Evolutionary conservation across 208 protist species (phyloP), one percentile per base, ranked within the genome.

Genomic region (Porcisia hertigi): DNA sequence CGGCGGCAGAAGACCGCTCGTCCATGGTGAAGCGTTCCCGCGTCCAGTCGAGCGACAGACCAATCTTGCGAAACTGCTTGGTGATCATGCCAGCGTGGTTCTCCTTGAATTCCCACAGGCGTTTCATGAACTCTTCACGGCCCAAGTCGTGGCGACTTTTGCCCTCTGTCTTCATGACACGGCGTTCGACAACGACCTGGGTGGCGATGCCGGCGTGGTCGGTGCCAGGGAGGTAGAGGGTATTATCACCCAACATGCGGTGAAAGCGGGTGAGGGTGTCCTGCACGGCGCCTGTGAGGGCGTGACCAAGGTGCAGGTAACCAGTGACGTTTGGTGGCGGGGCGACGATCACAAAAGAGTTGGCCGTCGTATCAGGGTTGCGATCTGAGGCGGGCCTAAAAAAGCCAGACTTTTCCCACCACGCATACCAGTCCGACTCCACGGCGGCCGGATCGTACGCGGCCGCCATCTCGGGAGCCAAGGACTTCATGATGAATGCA

Each of bases 321-420:
- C 99, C 99, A 8, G 99, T 99, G 41, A 99, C 99, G 83, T 99
- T 99, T 18, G 99, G 99, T 64, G 99, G 99, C 62, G 99, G 99
- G 45, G 99, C 93, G 34, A 99, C 88, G 75, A 99, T 99, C 18
- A 98, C 90, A 79, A 99, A 99, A 49, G 85, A 74, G 80, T 96
- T 88, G 55, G 86, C 89, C 54, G 76, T 88, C 60, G 85, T 88
- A 71, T 85, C 76, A 53, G 87, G 85, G 47, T 87, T 79, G 66
- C 77, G 74, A 71, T 98, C 94, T n/a, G 84, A 87, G 62, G 88
- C 83, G 36, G 97, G 97, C 53, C 93, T 88, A 82, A 99, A 99
- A 83, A 97, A 99, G 65, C 98, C 98, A 12, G 83, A 85, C 41
- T 92, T 78, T 83, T 99, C 92, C 99, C 99, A 99, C 98, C 98